Evolutionary conservation across 208 protist genomes (phyloP).

Genomic region (Trypanosoma lewisi): DNA sequence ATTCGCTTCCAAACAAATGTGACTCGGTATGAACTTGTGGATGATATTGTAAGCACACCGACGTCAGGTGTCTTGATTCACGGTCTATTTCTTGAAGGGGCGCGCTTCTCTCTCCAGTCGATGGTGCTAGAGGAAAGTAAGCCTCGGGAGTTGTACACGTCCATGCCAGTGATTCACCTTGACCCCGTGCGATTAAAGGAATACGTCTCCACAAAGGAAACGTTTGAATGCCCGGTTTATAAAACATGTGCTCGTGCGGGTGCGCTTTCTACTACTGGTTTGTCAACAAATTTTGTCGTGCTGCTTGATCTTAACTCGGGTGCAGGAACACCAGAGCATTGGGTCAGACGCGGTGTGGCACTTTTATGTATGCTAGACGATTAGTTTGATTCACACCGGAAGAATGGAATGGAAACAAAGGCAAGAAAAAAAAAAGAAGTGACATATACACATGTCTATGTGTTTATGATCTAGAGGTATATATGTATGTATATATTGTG

Average conservation of each 20-base stretch:
- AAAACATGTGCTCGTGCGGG: conserved; percentile 91
- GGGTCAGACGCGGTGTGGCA: conserved; percentile 92
- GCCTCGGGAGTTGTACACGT: conserved; percentile 84
- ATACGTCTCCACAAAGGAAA: conserved; percentile 27
- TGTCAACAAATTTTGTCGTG: conserved; percentile 93
- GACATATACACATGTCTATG: conserved; percentile 11
- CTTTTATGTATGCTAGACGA: conserved; percentile 93
- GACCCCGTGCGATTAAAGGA: conserved; percentile 63
- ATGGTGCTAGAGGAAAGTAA: conserved; percentile 70
- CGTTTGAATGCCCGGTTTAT: conserved; percentile 91
- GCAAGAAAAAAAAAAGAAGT: neutral
- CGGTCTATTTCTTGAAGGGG: conserved; percentile 91
- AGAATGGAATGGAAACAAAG: neutral
- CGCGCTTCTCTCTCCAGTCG: conserved; percentile 53
- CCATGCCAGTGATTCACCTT: conserved; percentile 90
- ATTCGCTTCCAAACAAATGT: conserved; percentile 88
- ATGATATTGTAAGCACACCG: conserved; percentile 62
- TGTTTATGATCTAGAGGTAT: conserved; percentile 15
- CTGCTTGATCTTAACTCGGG: conserved; percentile 76
- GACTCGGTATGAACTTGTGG: conserved; percentile 64
- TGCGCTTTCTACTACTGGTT: conserved; percentile 86
- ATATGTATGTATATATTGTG: conserved; percentile 18
- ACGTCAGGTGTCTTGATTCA: conserved; percentile 90
- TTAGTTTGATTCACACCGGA: conserved; percentile 23
- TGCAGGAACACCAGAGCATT: conserved; percentile 73